Percentiles rank a stretch among this genome's conserved stretches.
Evolutionary conservation across 2,329 filamentous ascomycete species (phyloP).

Genomic region (Myrmaecium sp.): DNA sequence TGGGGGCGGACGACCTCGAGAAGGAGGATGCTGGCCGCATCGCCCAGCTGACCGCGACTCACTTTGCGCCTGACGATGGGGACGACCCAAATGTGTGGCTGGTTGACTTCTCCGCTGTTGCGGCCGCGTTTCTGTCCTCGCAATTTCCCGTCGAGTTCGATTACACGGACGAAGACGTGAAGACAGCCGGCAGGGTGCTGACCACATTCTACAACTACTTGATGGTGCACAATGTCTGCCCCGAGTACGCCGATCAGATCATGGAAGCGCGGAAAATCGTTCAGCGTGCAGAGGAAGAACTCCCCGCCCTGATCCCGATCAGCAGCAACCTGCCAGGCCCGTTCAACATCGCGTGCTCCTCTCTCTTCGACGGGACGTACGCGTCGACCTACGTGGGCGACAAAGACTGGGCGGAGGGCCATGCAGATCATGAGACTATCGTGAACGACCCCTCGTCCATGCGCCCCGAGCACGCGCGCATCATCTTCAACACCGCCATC

Average conservation of each 20-base stretch:
- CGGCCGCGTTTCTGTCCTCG: slow-evolving; percentile 58
- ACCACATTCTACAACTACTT: slow-evolving; percentile 83
- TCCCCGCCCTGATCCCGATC: slow-evolving; percentile 41
- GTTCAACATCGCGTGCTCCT: slow-evolving; percentile 64
- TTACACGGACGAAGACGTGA: slow-evolving; percentile 31
- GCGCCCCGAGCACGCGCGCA: slow-evolving; percentile 28
- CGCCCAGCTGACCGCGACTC: slow-evolving; percentile 45
- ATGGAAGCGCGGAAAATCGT: slow-evolving; percentile 49
- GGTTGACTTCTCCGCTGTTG: slow-evolving; percentile 67
- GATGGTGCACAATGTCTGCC: slow-evolving; percentile 67
- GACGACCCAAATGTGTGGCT: slow-evolving; percentile 42
- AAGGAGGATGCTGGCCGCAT: slow-evolving; percentile 47
- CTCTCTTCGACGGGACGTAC: slow-evolving; percentile 44
- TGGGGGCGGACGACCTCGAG: slow-evolving; percentile 43
- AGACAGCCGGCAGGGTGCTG: slow-evolving; percentile 49
- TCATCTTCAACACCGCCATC: slow-evolving; percentile 34
- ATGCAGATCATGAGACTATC: slow-evolving; percentile 3
- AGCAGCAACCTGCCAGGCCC: slow-evolving; percentile 46
- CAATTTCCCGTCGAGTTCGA: slow-evolving; percentile 38
- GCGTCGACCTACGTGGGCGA: slow-evolving; percentile 24
- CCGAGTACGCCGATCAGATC: slow-evolving; percentile 57
- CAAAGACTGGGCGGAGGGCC: slow-evolving; percentile 22
- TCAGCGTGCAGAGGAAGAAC: slow-evolving; percentile 46
- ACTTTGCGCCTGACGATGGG: slow-evolving; percentile 34
- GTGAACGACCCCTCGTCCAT: not conserved